Conservation (phyloP, 495 filamentous ascomycete genomes). For the Corynascus novoguineensis region DNA sequence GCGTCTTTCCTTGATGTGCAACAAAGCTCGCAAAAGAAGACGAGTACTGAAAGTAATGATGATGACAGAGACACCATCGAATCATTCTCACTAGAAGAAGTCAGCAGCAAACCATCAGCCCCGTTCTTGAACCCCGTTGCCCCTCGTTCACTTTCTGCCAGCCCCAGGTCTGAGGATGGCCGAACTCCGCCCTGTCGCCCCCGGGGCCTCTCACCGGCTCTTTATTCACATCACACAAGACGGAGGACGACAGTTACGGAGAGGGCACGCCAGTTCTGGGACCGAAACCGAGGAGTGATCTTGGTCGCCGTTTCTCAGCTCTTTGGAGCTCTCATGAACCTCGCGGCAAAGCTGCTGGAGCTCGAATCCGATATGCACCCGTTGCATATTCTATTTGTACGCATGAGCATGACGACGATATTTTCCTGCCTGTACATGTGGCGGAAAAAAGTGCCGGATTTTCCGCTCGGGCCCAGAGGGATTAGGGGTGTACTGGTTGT, state of each 20-base stretch:
- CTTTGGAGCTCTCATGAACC: conserved; percentile 86
- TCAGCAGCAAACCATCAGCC: conserved; percentile 14
- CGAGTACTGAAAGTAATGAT: conserved; percentile 24
- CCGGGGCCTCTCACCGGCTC: conserved; percentile 15
- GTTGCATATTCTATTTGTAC: conserved; percentile 81
- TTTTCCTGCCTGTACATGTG: conserved; percentile 71
- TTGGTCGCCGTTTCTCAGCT: conserved; percentile 72
- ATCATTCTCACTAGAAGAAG: conserved; percentile 9
- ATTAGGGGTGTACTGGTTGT: conserved; percentile 61
- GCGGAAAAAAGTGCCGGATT: conserved; percentile 58
- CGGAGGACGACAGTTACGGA: neutral
- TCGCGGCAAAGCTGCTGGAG: conserved; percentile 73
- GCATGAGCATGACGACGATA: conserved; percentile 72
- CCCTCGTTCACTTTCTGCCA: conserved; percentile 31
- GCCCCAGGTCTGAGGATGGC: conserved; percentile 25
- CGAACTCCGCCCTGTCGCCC: conserved; percentile 10
- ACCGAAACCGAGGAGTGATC: conserved; percentile 64
- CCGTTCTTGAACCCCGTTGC: conserved; percentile 22
- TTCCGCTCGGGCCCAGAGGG: conserved; percentile 62
- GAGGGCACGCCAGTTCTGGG: conserved; percentile 25
- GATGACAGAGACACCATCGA: conserved; percentile 30
- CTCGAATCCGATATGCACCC: conserved; percentile 70
- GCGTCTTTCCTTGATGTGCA: conserved; percentile 13
- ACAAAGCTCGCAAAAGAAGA: conserved; percentile 14
- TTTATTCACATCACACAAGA: neutral